Conservation (phyloP, 164 flowering plant genomes). For the Vitis labrusca region DNA sequence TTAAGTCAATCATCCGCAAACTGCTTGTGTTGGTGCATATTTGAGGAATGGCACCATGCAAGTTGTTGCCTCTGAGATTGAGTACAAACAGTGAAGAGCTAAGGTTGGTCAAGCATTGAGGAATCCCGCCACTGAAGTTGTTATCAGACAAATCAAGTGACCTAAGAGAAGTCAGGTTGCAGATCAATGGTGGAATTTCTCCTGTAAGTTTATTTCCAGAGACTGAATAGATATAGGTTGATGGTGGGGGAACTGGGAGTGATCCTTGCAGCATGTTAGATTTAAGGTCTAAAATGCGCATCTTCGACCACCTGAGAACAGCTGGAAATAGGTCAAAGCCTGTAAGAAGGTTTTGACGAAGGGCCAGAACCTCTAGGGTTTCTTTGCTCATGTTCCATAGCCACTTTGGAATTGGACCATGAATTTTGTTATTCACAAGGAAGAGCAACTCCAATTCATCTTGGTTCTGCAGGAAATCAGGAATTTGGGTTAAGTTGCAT, state of each 20-base stretch:
- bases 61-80: conserved; percentile 8
- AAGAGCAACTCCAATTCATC: conserved; percentile 2
- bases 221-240: background rate
- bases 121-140: conserved; percentile 17
- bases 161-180: background rate
- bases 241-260: conserved; percentile 17
- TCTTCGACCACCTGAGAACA: conserved; percentile 1
- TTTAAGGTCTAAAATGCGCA: background rate
- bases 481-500: conserved; percentile 19
- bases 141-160: conserved; percentile 20
- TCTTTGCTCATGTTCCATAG: conserved; percentile 10
- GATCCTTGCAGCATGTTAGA: conserved; percentile 15
- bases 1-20: conserved; percentile 7
- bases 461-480: conserved; percentile 12
- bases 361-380: background rate
- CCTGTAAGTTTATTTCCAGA: conserved; percentile 14
- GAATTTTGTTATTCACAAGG: conserved; percentile 16
- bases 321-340: conserved; percentile 4
- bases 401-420: conserved; percentile 20
- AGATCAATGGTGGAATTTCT: conserved; percentile 10
- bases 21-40: background rate
- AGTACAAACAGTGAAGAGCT: conserved; percentile 8
- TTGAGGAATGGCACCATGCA: conserved; percentile 13
- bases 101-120: conserved; percentile 15
- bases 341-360: background rate